These are phyloP conservation scores for Fraxinus albicans DNA, from an alignment of 305 asterid genomes.

Conservation along the genomic window DNA sequence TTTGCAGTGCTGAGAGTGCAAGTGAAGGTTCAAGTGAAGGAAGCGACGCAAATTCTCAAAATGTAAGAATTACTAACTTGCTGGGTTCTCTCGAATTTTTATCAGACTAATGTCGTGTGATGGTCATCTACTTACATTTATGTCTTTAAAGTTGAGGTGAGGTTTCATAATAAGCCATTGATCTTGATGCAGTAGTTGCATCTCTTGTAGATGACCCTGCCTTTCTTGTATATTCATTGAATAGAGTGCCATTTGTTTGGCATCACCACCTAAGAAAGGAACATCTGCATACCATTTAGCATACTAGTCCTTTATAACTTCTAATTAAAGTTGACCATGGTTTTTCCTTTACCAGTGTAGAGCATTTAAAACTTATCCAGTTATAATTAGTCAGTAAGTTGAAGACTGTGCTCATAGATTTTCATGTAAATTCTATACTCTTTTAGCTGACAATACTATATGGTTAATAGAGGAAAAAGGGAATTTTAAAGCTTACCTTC, in stretches of 20 bases:
- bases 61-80: conserved; percentile 49
- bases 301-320: not conserved
- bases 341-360: not conserved
- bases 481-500: not conserved
- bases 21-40: conserved; percentile 92
- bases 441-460: not conserved
- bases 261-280: not conserved
- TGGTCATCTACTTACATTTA: not conserved
- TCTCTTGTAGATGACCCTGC: not conserved
- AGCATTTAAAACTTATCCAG: not conserved
- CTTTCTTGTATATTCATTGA: not conserved
- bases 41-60: conserved; percentile 81
- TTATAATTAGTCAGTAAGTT: not conserved
- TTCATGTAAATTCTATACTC: not conserved
- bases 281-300: not conserved
- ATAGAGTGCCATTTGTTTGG: not conserved
- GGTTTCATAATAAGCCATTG: not conserved
- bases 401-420: not conserved
- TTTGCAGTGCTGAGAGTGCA: conserved; percentile 77
- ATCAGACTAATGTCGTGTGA: not conserved
- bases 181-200: not conserved
- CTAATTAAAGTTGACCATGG: not conserved
- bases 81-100: not conserved
- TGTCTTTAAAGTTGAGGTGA: not conserved
- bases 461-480: not conserved